Base-by-base conservation (phyloP, 2,329 filamentous ascomycete species). In the Leptographium lundbergii region DNA sequence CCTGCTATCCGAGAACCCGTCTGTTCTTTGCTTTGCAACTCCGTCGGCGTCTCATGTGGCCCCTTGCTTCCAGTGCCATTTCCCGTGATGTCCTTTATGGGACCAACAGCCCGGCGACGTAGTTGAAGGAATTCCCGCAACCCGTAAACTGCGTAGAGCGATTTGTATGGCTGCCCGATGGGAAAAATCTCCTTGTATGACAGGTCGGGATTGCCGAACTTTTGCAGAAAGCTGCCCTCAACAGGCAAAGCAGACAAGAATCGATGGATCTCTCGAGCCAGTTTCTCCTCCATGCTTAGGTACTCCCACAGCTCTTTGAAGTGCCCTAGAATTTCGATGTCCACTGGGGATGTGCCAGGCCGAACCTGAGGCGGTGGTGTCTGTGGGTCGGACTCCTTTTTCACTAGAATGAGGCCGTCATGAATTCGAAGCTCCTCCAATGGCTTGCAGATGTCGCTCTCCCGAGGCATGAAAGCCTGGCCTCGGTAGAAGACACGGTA, bases 271-370 rank as follows among this genome's bases (percentile, higher is more conserved):
- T 82, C 84, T 67, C 80, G 76, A 7, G 88, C 84, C 50, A 90
- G 74, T 56, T 74, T 77, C 60, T 91, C 85, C 52, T 88, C 81
- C 73, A 91, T 81, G 63, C 84, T 83, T 58, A 97, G 77, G 66
- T 92, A 87, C 51, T 83, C 81, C 78, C 94, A 96, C 27, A 99
- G 73, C 61, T 92, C 85, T 58, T 89, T 81, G 66, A 96, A 95
- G 69, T 95, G 88, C 60, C 84, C 80, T 64, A 94, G 75, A 25
- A 97, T 85, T 65, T 92, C 88, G 14, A 82, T 78, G 68, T 97
- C 90, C 3, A 97, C 79, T 42, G 74, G 79, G 62, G 75, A 84
- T 54, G 75, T 80, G 56, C 74, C 82, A 57, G 72, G 77, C 62
- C 75, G 76, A 57, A 78, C 72, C 34, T 75, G 67, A 62, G 74